Evolutionary conservation across 2,329 filamentous ascomycete species (phyloP).

Genomic region (Botrytis squamosa): DNA sequence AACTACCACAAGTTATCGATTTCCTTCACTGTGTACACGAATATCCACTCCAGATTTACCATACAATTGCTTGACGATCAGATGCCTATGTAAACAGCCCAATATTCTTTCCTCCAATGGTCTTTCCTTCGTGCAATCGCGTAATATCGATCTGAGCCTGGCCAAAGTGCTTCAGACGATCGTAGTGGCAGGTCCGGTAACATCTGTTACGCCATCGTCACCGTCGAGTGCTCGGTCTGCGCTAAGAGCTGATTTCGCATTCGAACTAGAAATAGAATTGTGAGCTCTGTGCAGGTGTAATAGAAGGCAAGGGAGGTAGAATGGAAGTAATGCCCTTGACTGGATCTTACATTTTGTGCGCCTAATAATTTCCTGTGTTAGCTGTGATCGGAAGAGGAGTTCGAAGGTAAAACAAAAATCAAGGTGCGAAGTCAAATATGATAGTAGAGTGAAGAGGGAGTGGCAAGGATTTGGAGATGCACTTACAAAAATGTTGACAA

Average conservation of each 20-base stretch:
- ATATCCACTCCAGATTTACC: too few species aligned
- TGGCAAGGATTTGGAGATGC: background rate
- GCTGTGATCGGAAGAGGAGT: background rate
- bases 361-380: background rate
- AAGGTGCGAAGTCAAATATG: background rate
- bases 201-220: background rate
- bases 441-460: background rate
- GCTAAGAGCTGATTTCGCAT: background rate
- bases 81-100: background rate
- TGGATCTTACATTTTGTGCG: constrained; percentile 12
- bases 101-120: background rate
- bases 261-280: background rate
- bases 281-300: background rate
- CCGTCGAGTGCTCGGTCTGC: background rate
- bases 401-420: too few species aligned
- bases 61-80: background rate
- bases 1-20: background rate
- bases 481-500: constrained; percentile 16
- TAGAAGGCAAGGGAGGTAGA: background rate
- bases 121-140: background rate
- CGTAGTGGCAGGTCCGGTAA: background rate
- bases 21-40: background rate
- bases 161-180: background rate
- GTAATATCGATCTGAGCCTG: background rate
- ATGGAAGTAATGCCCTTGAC: background rate